Evolutionary conservation across 2,329 filamentous ascomycete species (phyloP).

Genomic region (Cylindrodendrum hubeiense): DNA sequence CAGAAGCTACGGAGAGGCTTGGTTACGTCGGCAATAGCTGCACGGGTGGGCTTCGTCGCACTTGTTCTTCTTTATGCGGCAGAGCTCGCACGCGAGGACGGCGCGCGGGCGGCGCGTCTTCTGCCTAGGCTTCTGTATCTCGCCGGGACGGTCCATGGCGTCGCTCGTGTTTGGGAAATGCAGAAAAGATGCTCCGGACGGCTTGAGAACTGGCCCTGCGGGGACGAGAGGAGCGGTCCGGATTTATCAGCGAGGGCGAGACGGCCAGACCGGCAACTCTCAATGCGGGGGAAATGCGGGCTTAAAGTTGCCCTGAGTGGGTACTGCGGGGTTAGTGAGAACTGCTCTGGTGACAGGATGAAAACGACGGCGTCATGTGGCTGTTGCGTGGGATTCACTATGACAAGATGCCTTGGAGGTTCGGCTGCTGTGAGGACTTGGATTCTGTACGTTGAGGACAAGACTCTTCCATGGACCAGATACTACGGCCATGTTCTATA

Average conservation of each 20-base stretch:
- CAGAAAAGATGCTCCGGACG: no score
- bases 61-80: constrained; percentile 61
- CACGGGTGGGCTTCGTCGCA: constrained; percentile 58
- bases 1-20: not conserved
- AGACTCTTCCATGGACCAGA: no score
- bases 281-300: not conserved
- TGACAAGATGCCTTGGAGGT: no score
- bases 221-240: not conserved
- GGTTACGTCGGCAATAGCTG: constrained; percentile 34
- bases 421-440: no score
- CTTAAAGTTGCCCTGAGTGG: not conserved
- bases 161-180: not conserved
- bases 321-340: not conserved
- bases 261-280: not conserved
- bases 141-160: not conserved
- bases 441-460: no score
- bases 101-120: constrained; percentile 52
- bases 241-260: not conserved
- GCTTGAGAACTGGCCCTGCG: not conserved
- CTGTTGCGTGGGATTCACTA: no score
- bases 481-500: no score
- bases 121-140: constrained; percentile 14
- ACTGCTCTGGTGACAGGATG: not conserved
- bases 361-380: no score
- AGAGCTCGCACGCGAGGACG: constrained; percentile 59